Conservation (phyloP, 2,329 filamentous ascomycete genomes). For the Apiospora saccharicola region DNA sequence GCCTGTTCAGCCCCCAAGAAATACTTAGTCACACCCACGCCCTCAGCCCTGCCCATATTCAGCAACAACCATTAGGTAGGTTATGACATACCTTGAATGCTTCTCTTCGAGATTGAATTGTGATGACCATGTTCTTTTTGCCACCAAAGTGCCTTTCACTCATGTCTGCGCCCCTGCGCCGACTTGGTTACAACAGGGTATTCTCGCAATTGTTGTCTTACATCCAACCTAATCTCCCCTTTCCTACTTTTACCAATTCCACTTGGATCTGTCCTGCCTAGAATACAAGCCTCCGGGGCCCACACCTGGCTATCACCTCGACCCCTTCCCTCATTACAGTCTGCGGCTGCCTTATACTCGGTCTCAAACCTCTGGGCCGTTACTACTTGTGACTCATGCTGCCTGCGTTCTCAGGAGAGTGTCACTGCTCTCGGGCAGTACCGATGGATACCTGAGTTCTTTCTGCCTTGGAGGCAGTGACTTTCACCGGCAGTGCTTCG, state of each 20-base stretch:
- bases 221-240: not conserved
- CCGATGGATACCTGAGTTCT: not conserved
- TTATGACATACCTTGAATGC: not conserved
- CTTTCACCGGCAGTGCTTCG: not conserved
- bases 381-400: constrained; percentile 1
- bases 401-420: not conserved
- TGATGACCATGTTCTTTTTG: not conserved
- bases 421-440: not conserved
- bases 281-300: not conserved
- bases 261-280: not conserved
- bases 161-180: not conserved
- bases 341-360: constrained; percentile 1
- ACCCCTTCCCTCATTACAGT: not conserved
- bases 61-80: not conserved
- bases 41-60: not conserved
- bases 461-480: constrained; percentile 9
- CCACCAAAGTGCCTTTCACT: not conserved
- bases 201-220: not conserved
- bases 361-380: not conserved
- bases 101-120: not conserved
- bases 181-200: not conserved
- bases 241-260: not conserved
- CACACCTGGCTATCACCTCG: not conserved
- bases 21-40: not conserved
- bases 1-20: not conserved